Base-by-base conservation (phyloP, 495 filamentous ascomycete genomes). In the Annulohypoxylon bovei region DNA sequence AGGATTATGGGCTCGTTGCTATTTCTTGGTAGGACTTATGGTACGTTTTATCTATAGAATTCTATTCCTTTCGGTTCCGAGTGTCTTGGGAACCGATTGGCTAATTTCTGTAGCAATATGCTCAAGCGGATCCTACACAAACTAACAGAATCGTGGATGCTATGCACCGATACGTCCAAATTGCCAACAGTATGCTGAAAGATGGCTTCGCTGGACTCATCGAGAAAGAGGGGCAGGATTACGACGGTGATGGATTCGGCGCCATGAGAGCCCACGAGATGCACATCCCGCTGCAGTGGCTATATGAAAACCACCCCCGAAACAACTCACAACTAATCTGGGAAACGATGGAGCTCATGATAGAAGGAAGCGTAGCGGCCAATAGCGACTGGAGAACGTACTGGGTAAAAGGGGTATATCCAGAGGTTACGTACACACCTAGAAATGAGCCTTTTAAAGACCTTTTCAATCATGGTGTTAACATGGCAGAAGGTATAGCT, bases 1-100 rank as follows among this genome's bases (percentile, higher is more conserved):
- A 61, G 81, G 84, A 35, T 75, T 89, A 55, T 89, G 87, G 88
- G 87, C 79, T 12, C 79, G 86, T 23, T 86, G 79, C 57, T 80
- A 84, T 33, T 74, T 88, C 12, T 81, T 85, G 49, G 76, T 89
- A 18, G 87, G 86, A n/a, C 59, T 88, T 28, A 85, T 80, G 75
- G 75, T 77, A 67, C 6, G 70, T 69, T 1, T n/a, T 14, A 20
- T 30, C 14, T 27, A 4, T 6, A 7, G 9, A 22, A 4, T 6
- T 35, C 25, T 33, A 8, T 16, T 39, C 8, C 22, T 46, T 5
- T 44, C 11, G 11, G 0, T 25, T 16, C 8, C 30, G 22, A 44
- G 22, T 12, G 40, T 32, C 12, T 62, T 61, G 37, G 42, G 56
- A 23, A 59, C 76, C 30, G 55, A 79, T 33, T 18, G 54, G 53